Evolutionary conservation across 148 eudicot species (phyloP).

Genomic region (Amaranthus hypochondriacus): DNA sequence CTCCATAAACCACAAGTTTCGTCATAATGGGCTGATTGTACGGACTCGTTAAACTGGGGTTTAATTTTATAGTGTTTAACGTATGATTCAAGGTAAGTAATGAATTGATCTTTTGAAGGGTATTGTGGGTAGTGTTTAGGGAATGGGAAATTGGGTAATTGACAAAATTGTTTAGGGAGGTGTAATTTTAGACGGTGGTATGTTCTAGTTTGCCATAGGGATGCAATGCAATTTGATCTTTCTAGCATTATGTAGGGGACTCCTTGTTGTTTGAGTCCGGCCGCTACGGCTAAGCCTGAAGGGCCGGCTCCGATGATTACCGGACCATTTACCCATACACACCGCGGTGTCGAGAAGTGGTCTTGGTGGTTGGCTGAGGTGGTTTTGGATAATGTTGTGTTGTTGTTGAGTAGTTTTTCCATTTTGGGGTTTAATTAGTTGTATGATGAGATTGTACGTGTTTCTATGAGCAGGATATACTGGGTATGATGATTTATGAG

Average conservation of each 20-base stretch:
- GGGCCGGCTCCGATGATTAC: slow-evolving; percentile 83
- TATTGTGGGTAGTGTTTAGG: slow-evolving; percentile 65
- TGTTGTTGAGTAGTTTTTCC: neutral
- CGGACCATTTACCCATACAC: slow-evolving; percentile 68
- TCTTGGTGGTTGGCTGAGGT: slow-evolving; percentile 44
- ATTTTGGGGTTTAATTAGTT: neutral
- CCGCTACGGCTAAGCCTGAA: slow-evolving; percentile 65
- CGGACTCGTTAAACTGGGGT: slow-evolving; percentile 69
- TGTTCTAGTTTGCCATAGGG: slow-evolving; percentile 66
- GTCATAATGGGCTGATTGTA: slow-evolving; percentile 60
- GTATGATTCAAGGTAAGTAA: slow-evolving; percentile 59
- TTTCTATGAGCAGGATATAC: no score
- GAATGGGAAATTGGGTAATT: slow-evolving; percentile 66
- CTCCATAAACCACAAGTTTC: slow-evolving; percentile 64
- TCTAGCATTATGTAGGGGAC: slow-evolving; percentile 73
- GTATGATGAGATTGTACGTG: neutral
- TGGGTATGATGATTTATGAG: neutral
- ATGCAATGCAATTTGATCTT: slow-evolving; percentile 76
- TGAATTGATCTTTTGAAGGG: slow-evolving; percentile 63
- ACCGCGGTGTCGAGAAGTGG: slow-evolving; percentile 41
- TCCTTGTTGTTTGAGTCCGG: slow-evolving; percentile 63
- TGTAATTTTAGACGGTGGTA: slow-evolving; percentile 79
- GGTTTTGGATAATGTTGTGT: slow-evolving; percentile 19
- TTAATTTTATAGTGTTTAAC: slow-evolving; percentile 47
- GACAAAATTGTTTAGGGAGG: slow-evolving; percentile 74